These are phyloP conservation scores for Naganishia sp. DNA, from an alignment of 1,284 basidiomycete species.

Conservation along the genomic window DNA sequence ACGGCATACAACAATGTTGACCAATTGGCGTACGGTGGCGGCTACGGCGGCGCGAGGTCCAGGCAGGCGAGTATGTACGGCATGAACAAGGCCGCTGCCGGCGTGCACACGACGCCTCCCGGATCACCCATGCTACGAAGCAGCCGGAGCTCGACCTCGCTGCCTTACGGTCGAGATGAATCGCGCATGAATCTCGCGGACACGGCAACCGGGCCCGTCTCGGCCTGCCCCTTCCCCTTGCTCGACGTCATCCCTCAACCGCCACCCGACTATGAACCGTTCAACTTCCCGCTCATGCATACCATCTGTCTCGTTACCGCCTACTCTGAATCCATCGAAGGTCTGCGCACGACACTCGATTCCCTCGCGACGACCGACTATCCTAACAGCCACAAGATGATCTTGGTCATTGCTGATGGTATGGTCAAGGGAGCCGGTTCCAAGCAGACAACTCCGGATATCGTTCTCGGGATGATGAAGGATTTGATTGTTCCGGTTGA, in stretches of 20 bases:
- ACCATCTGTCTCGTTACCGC: conserved; percentile 96
- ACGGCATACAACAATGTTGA: conserved; percentile 74
- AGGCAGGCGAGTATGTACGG: conserved; percentile 50
- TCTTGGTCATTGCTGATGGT: conserved; percentile 95
- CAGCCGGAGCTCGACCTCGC: conserved; percentile 79
- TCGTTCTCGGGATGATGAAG: conserved; percentile 96
- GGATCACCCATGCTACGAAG: conserved; percentile 72
- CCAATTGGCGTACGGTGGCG: conserved; percentile 32
- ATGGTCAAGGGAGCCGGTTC: conserved; percentile 97
- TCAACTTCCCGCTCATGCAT: conserved; percentile 92
- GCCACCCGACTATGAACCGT: conserved; percentile 85
- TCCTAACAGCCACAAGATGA: conserved; percentile 95
- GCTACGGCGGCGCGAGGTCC: conserved; percentile 33
- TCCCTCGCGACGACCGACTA: conserved; percentile 98
- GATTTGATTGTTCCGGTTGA: conserved; percentile 80
- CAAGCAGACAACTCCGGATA: conserved; percentile 84
- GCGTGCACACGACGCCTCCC: conserved; percentile 63
- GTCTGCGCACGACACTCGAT: conserved; percentile 93
- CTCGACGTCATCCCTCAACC: conserved; percentile 91
- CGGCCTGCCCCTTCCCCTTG: conserved; percentile 79
- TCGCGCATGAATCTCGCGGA: conserved; percentile 50
- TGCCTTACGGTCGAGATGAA: conserved; percentile 55
- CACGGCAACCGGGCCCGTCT: conserved; percentile 33
- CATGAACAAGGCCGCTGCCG: conserved; percentile 41
- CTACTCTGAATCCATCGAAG: conserved; percentile 96